These are phyloP conservation scores for Lecanicillium sp. DNA, from an alignment of 2,329 filamentous ascomycete species.

Conservation along the genomic window DNA sequence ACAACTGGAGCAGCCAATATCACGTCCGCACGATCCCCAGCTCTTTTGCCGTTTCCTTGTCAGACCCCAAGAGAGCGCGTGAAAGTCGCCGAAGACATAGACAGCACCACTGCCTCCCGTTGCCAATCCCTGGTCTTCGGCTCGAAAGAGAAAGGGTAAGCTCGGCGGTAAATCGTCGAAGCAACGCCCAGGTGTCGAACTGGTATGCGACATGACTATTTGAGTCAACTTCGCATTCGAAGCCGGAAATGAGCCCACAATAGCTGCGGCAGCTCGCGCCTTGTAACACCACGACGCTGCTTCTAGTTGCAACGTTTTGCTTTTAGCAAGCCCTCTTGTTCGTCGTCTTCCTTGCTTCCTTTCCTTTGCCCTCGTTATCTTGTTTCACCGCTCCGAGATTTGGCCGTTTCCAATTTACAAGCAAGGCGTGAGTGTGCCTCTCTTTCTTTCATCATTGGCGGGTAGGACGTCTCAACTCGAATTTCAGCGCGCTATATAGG, in stretches of 20 bases:
- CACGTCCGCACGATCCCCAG: too few species aligned
- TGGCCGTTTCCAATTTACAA: neutral
- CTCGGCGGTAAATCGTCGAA: too few species aligned
- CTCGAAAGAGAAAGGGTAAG: too few species aligned
- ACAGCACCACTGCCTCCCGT: too few species aligned
- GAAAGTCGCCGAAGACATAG: too few species aligned
- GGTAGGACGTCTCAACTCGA: neutral
- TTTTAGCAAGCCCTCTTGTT: neutral
- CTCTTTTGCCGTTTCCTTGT: too few species aligned
- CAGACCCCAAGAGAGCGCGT: too few species aligned
- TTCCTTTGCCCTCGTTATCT: neutral
- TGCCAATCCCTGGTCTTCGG: too few species aligned
- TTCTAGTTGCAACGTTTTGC: slow-evolving; percentile 2
- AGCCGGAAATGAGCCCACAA: slow-evolving; percentile 4
- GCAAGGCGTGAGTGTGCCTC: neutral
- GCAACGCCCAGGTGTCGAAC: too few species aligned
- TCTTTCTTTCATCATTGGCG: neutral
- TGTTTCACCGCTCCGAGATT: slow-evolving; percentile 5
- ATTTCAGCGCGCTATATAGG: too few species aligned
- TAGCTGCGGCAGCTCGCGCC: slow-evolving; percentile 8
- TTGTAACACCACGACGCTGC: neutral
- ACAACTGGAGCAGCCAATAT: too few species aligned
- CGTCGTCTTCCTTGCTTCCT: neutral
- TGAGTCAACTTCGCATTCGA: slow-evolving; percentile 9
- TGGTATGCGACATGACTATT: slow-evolving; percentile 1